Evolutionary conservation across 257 asterid species (phyloP), one percentile per base, ranked within the genome.

Genomic region (Pogostemon cablin): DNA sequence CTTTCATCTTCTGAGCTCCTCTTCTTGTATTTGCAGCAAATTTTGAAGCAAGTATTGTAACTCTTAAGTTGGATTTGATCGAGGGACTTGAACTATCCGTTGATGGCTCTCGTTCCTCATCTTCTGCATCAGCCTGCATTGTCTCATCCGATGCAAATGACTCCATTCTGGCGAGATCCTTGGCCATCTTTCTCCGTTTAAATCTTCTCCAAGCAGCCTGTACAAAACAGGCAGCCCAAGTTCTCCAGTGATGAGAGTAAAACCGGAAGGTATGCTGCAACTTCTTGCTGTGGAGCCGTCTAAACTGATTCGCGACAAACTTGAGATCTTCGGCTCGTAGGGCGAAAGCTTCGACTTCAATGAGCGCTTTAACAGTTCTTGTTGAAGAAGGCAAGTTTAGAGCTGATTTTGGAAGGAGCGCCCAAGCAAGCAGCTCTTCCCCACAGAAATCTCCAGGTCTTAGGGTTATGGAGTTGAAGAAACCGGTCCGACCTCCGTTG

Each of bases 361-460:
- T 86, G 2, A 92, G 93, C 3, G 98, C 89, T 76, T 82, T 81
- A 56, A 92, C 98, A 4, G 98, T 92, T 40, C 97, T 82, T 3
- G 98, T 92, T 0, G 98, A 92, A 62, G 93, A 84, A 40, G 98
- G 98, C 65, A 92, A 74, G 80, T 84, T 92, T 72, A 78, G 52
- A 0, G 95, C 83, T 7, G 96, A 90, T 79, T 90, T 92, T 4
- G 96, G 98, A 63, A 83, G 95, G 82, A 92, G 75, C 63, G 98
- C 98, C 98, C 98, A 92, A 6, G 96, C 92, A 1, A 92, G 98
- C 38, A 92, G 84, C 77, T 92, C 98, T 85, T 92, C 98, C 44
- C 97, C 98, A 8, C 96, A 90, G 60, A 92, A 92, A 75, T 92
- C 98, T 67, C 98, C 98, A 6, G 98, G 97, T 32, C 95, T 73